Conservation (phyloP, 192 early-diverging fungal species). For the Backusella westeae region DNA sequence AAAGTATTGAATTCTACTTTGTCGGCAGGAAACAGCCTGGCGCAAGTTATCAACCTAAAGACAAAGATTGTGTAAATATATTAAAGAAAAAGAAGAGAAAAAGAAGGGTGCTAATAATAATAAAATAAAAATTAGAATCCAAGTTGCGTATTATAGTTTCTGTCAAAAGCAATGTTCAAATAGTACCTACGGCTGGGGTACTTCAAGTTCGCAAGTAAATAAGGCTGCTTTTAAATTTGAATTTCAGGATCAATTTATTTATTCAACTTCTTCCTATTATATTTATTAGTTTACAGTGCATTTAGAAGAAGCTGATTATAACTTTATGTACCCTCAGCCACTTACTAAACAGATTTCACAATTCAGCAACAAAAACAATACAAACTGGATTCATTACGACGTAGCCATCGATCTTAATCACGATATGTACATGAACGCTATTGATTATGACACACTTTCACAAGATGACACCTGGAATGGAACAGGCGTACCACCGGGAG, state of each 20-base stretch:
- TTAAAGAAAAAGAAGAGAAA: neutral
- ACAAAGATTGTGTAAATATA: conserved; percentile 5
- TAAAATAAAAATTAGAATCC: neutral
- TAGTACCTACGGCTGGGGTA: conserved; percentile 10
- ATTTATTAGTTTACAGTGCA: conserved; percentile 31
- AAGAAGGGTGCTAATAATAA: neutral
- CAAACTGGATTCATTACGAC: conserved; percentile 25
- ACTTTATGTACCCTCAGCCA: conserved; percentile 36
- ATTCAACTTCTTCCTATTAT: neutral
- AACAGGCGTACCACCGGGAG: conserved; percentile 21
- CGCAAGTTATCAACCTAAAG: conserved; percentile 8
- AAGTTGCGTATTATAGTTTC: conserved; percentile 11
- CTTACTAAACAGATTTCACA: conserved; percentile 30
- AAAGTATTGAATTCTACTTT: conserved; percentile 4
- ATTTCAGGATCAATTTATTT: neutral
- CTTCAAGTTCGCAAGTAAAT: conserved; percentile 8
- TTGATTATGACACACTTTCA: conserved; percentile 12
- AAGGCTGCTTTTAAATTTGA: conserved; percentile 4
- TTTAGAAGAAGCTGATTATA: conserved; percentile 25
- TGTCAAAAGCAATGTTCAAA: conserved; percentile 13
- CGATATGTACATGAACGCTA: conserved; percentile 26
- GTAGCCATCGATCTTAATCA: conserved; percentile 33
- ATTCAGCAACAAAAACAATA: conserved; percentile 9
- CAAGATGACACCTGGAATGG: conserved; percentile 23
- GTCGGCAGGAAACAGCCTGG: neutral